Base-by-base conservation (phyloP, 176 grass and related monocot genomes). In the Tuctoria greenei region DNA sequence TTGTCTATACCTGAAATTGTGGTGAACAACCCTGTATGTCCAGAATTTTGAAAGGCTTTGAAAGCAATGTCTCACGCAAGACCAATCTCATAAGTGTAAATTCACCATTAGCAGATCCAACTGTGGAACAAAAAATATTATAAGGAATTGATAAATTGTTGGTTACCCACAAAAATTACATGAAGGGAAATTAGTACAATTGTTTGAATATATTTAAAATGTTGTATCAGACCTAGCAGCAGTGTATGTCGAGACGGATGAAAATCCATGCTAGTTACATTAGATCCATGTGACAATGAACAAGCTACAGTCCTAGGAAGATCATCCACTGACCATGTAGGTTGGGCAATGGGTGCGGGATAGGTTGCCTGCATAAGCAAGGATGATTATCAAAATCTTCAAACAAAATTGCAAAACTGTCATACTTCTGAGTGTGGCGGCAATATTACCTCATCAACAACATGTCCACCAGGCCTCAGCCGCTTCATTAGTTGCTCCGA, bases 401-500 rank as follows among this genome's bases (percentile, higher is more conserved):
- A 61, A 23, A 34, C 49, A n/a, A 88, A 79, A 82, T 56, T 66
- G 51, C 46, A 57, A 71, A 27, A 41, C 7, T 10, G 69, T 4
- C 69, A 46, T 64, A 69, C 54, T 81, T 61, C 75, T 66, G 26
- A 50, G n/a, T 27, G 31, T 16, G 36, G 38, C 67, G 50, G 65
- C 65, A 58, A 70, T 27, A 66, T 87, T 88, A 98, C 95, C 95
- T 98, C 95, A 72, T 93, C 94, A 72, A 87, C 66, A 46, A 86
- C 79, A 90, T 93, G 94, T 42, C 78, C 81, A 71, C 41, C 11
- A 66, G 91, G 91, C 66, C 91, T 86, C 60, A 94, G 59, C 62
- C 91, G 89, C 86, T 98, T 94, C 95, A 98, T 98, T 81, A 94
- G 82, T 61, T 93, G 91, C 60, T 98, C 95, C 16, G 95, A 86